Base-by-base conservation (phyloP, 768 basidiomycete genomes). In the Suillus luteus region DNA sequence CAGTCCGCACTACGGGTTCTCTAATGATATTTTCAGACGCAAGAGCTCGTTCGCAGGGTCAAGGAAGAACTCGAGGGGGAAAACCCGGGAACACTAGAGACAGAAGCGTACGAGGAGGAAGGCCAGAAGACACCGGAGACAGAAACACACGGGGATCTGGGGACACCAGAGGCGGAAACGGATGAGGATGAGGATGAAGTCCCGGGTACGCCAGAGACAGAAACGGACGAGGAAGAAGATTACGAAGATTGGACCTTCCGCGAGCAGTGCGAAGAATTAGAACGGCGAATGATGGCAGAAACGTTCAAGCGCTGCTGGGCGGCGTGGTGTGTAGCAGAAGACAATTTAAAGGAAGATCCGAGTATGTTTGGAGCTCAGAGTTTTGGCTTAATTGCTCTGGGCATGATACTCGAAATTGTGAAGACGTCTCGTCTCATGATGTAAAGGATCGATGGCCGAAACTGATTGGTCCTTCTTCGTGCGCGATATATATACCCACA, bases 301-400 rank as follows among this genome's bases (percentile, higher is more conserved):
- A 63, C 65, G 46, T 80, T 81, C 64, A 69, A 66, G 64, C 80
- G 82, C 19, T 76, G 80, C 15, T 83, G 78, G 77, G 78, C 77
- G 1, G 83, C 75, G 0, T 84, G 83, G 83, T 65, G 72, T 6
- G 76, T 76, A 7, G 78, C 80, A 0, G 76, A 77, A 65, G 71
- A 68, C 2, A 55, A 49, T 11, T 44, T 81, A 19, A 59, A 49
- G 52, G 64, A 66, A 0, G 70, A 75, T 15, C 68, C 71, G 17
- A 64, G 31, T 4, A 58, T 59, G 54, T 84, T 77, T 64, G 82
- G 82, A 1, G 70, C 79, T 8, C 77, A 77, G 64, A 81, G 80
- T 66, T 84, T 83, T 57, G 82, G 83, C 11, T 62, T 81, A 62
- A 73, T 84, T 19, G 81, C 80, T 22, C 61, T 84, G 66, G 78